Base-by-base conservation (phyloP, 1,284 basidiomycete genomes). In the Schizophyllum commune region DNA sequence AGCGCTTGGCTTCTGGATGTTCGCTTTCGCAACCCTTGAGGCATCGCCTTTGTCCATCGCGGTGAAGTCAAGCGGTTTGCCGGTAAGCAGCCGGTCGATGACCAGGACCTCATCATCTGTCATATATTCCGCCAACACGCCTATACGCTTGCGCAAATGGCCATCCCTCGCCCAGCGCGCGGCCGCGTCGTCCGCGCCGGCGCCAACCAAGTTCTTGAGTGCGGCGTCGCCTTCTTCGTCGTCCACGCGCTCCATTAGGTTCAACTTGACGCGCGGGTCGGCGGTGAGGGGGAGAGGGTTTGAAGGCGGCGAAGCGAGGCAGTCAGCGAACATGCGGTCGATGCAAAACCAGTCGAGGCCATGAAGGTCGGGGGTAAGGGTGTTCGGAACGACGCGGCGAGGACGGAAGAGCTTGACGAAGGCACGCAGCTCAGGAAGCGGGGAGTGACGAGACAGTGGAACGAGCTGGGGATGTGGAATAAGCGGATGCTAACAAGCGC, bases 331-430 rank as follows among this genome's bases (percentile, higher is more conserved):
- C 73, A 91, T 84, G 2, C 75, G 71, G 17, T 86, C 78, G 61
- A 94, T 84, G 60, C 80, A 82, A 1, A 80, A 78, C 82, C 86
- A 91, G 66, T 94, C 91, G 5, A 91, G 74, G 3, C 86, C 83
- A 13, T 77, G 69, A 3, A 88, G 69, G 1, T 75, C 73, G 0
- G 86, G 83, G 32, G 86, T 79, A 5, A 96, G 80, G 0, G 90
- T 90, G 67, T 95, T 96, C 0, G 93, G 94, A 1, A 92, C 82
- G 1, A 96, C 73, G 1, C 81, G 77, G 20, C 74, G 78, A 0
- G 94, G 94, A 21, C 81, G 81, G 73, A 98, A 96, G 9, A 94
- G 76, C 0, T 81, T 74, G 13, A 96, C 91, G 58, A 97, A 89
- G 2, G 77, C 74, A 64, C 86, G 85, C 1, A 98, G 80, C 69